Base-by-base conservation (phyloP, 495 filamentous ascomycete species). In the Podospora sp. region DNA sequence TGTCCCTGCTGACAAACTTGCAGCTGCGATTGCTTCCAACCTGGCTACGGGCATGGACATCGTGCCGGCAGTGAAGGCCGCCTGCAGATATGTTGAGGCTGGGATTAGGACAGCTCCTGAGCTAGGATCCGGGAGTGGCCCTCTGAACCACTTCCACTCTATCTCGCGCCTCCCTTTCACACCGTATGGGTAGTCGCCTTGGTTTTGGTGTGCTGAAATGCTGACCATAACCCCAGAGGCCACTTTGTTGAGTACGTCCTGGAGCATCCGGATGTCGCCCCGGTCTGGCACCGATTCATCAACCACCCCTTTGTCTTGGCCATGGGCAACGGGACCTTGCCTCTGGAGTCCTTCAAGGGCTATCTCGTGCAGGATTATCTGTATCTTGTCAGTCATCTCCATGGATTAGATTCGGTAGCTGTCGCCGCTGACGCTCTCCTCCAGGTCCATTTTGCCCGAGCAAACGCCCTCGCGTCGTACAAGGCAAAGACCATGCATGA, bases 141-240 rank as follows among this genome's bases (percentile, higher is more conserved):
- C 95, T 1, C 88, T 99, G 67, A 96, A 97, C 70, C 94, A 97
- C 77, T 96, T 97, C 71, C 94, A 98, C 75, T 96, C 93, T 3
- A 82, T 88, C 1, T 89, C 92, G 66, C 86, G 82, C 0, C 78
- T 97, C 65, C 92, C 93, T 1, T 97, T 96, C 79, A 78, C 90
- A 12, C 91, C 89, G 93, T 97, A 79, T 27, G 74, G 89, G 82
- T 62, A n/a, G 36, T 14, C 57, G n/a, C 35, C 16, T 29, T 14
- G 0, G 9, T 14, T 56, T 4, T 20, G 8, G 33, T 49, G 69
- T 26, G n/a, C 20, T 62, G 9, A 33, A 6, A 25, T 60, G 21
- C 53, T 76, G 25, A 72, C 63, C 18, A 62, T 68, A 22, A 62
- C 27, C 9, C 29, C 57, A 96, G 93, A 25, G 92, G 88, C 1